phyloP scores from a whole-genome alignment of 371 early-diverging fungal species.

The Mortierella polycephala region DNA sequence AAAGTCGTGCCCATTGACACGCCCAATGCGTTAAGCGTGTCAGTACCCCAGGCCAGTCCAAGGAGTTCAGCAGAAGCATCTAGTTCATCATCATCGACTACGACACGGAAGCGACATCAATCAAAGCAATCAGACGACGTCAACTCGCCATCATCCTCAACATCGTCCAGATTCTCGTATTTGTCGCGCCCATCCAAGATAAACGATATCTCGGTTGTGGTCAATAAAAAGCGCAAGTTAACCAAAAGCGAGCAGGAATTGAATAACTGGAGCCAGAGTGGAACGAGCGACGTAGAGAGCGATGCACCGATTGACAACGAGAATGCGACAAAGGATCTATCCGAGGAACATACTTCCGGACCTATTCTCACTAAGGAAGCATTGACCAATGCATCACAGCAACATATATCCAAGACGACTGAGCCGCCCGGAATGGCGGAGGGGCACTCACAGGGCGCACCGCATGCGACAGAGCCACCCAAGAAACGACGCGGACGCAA shows the following conservation, averaged over 20 bases:
- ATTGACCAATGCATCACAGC: background rate
- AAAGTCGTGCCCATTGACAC: background rate
- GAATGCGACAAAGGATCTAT: background rate
- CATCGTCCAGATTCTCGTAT: background rate
- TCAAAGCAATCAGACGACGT: background rate
- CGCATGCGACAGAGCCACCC: background rate
- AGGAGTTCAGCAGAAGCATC: background rate
- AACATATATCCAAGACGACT: too few species aligned
- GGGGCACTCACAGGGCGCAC: background rate
- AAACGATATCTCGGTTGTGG: constrained; percentile 4
- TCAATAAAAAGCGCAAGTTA: constrained; percentile 31
- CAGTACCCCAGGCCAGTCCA: background rate
- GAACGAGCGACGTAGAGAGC: background rate
- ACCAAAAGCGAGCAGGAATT: background rate
- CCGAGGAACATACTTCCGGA: background rate
- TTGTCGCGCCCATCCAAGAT: background rate
- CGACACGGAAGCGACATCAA: background rate
- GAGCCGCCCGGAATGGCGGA: background rate
- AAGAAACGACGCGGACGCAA: background rate
- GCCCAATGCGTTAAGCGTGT: background rate
- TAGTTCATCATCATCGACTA: constrained; percentile 3
- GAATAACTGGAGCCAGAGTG: background rate
- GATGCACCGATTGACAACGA: background rate
- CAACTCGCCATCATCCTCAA: background rate
- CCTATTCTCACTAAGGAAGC: background rate